A percentile compares a stretch with the other conserved stretches of the same genome.
These are phyloP conservation scores for Fraxinus dipetala DNA, from an alignment of 305 asterid species.

Conservation along the genomic window DNA sequence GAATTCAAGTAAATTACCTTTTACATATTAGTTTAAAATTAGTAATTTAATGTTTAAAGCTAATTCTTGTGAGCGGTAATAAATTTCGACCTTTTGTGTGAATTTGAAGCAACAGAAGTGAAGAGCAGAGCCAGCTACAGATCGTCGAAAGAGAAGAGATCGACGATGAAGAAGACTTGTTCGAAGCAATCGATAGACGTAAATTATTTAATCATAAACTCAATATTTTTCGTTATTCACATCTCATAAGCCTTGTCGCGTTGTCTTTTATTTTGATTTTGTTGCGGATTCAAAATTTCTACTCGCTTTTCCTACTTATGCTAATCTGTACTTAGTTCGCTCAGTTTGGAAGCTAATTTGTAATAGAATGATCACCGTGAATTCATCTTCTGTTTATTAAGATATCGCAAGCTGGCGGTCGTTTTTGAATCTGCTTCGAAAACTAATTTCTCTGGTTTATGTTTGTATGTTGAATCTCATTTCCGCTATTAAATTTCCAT, in stretches of 20 bases:
- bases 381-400: neutral
- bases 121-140: conserved; percentile 85
- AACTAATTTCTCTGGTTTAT: neutral
- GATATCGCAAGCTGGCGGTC: neutral
- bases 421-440: neutral
- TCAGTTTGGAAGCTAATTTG: neutral
- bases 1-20: conserved; percentile 54
- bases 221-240: neutral
- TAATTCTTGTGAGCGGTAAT: conserved; percentile 6
- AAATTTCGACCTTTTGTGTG: conserved; percentile 6
- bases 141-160: conserved; percentile 76
- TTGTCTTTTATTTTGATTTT: conserved; percentile 6
- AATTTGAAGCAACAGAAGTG: conserved; percentile 53
- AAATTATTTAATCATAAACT: neutral
- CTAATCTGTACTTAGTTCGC: conserved; percentile 3
- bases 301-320: neutral
- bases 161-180: conserved; percentile 90
- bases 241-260: neutral
- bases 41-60: neutral
- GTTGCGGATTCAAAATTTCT: neutral
- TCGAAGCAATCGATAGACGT: conserved; percentile 96
- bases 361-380: neutral
- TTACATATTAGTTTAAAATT: neutral
- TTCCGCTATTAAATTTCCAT: neutral
- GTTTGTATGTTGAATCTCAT: neutral